Conservation (phyloP, 441 rosid species). For the Eutrema salsugineum region DNA sequence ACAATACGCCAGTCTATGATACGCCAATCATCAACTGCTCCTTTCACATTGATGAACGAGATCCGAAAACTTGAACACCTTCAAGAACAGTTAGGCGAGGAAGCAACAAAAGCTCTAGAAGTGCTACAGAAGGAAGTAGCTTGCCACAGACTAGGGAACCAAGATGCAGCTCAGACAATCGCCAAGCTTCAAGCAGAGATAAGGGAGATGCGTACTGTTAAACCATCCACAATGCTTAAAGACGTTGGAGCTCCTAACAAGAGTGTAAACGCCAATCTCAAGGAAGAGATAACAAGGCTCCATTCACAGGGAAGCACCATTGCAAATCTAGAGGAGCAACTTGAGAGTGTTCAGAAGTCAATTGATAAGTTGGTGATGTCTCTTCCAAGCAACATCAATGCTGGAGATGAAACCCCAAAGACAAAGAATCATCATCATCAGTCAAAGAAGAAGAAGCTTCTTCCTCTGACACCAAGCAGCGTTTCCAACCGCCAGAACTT, state of each 20-base stretch:
- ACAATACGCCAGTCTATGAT: slow-evolving; percentile 80
- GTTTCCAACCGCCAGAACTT: slow-evolving; percentile 66
- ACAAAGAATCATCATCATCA: slow-evolving; percentile 58
- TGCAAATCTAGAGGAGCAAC: slow-evolving; percentile 88
- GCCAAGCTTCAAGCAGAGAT: slow-evolving; percentile 98
- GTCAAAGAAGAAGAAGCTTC: slow-evolving; percentile 76
- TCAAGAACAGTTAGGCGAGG: slow-evolving; percentile 95
- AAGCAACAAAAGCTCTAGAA: slow-evolving; percentile 93
- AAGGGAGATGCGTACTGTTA: slow-evolving; percentile 76
- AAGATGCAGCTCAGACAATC: slow-evolving; percentile 98
- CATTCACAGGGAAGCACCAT: slow-evolving; percentile 95
- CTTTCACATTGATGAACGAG: slow-evolving; percentile 97
- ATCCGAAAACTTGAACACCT: slow-evolving; percentile 98
- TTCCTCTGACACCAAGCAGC: slow-evolving; percentile 80
- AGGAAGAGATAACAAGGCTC: slow-evolving; percentile 96
- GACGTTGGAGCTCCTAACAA: slow-evolving; percentile 73
- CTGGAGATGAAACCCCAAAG: slow-evolving; percentile 61
- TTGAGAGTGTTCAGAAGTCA: slow-evolving; percentile 96
- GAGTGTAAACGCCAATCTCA: slow-evolving; percentile 90
- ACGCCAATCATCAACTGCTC: slow-evolving; percentile 94
- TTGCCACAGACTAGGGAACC: slow-evolving; percentile 93
- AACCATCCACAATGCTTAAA: slow-evolving; percentile 38
- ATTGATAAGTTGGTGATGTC: slow-evolving; percentile 95
- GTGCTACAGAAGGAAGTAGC: slow-evolving; percentile 98
- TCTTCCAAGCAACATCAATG: slow-evolving; percentile 63